Conservation (phyloP, 2,329 filamentous ascomycete species). For the Aureobasidium sp. region DNA sequence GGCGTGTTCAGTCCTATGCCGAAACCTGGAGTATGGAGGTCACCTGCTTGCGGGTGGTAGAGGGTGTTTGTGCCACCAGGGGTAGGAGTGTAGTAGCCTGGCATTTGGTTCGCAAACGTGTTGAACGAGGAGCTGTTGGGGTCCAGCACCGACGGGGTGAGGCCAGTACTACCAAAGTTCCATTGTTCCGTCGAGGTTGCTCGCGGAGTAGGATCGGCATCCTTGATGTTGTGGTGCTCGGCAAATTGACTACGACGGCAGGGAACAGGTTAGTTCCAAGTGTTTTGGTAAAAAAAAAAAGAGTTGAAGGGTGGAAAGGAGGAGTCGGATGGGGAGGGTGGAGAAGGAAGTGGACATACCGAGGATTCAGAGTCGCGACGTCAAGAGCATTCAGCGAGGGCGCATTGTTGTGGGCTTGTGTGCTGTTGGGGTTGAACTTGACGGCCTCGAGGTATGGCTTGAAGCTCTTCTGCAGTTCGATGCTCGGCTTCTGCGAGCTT, state of each 20-base stretch:
- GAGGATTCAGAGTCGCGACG: conserved; percentile 33
- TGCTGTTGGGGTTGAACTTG: neutral
- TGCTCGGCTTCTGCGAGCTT: conserved; percentile 76
- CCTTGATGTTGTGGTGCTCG: conserved; percentile 52
- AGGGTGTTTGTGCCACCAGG: conserved; percentile 72
- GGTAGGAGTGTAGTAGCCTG: conserved; percentile 82
- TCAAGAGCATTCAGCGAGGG: conserved; percentile 40
- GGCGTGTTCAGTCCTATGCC: conserved; percentile 66
- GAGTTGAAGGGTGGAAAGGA: neutral
- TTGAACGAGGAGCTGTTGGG: conserved; percentile 75
- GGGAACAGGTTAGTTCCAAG: too few relatives aligned
- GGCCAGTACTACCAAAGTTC: conserved; percentile 46
- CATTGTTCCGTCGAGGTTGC: conserved; percentile 67
- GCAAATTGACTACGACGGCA: conserved; percentile 34
- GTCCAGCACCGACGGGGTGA: conserved; percentile 84
- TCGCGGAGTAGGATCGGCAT: conserved; percentile 76
- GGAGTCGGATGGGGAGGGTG: neutral
- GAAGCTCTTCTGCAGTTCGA: conserved; percentile 78
- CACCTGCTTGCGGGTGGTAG: conserved; percentile 68
- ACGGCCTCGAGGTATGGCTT: conserved; percentile 76
- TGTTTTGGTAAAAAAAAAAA: neutral
- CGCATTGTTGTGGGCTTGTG: conserved; percentile 31
- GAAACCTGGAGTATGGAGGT: conserved; percentile 76
- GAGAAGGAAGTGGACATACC: conserved; percentile 30
- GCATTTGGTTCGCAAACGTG: conserved; percentile 68